Base-by-base conservation (phyloP, 164 flowering plant species). In the Dillenia turbinata region DNA sequence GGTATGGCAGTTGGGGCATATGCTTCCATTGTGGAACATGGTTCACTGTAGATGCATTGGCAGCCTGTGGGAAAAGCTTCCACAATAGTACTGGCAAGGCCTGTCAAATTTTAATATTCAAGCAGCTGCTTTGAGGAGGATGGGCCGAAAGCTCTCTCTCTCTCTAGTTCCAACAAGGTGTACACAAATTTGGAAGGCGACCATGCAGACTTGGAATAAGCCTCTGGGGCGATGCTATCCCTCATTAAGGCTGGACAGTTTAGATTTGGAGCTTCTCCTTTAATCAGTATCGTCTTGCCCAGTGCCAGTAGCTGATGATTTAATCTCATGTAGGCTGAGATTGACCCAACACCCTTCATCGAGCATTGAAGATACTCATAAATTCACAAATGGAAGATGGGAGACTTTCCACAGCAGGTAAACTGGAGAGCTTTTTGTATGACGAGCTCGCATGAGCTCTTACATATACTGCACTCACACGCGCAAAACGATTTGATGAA, bases 1-100 rank as follows among this genome's bases (percentile, higher is more conserved):
- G 92, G 92, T 81, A 84, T 66, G 89, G 92, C 0, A 71, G 72
- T 3, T 84, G 92, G 92, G 92, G 80, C 56, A 67, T 83, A 0
- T 86, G 92, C 75, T 84, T 66, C 75, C 79, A 82, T 9, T 81
- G 84, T 64, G 87, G 73, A 13, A 81, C 80, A 26, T 82, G 83
- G 87, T 86, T 79, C 62, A 86, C 77, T 1, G 49, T 86, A 14
- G 72, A 70, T 55, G 92, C 78, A 11, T 45, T 86, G 46, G 69
- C 73, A 14, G 79, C 73, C 40, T 68, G 60, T 44, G 89, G 86
- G 0, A 77, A 49, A 49, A 78, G 69, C 3, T 83, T 73, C 59
- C 16, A 67, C 9, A 83, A 69, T 44, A 66, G 87, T 67, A 5
- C 47, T 2, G 40, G 79, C 49, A 81, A 59, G 54, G 88, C 85